Percentiles rank a stretch among this genome's conserved stretches.
phyloP scores from a whole-genome alignment of 805 yeast genomes.

The Wickerhamiella kazuoi region DNA sequence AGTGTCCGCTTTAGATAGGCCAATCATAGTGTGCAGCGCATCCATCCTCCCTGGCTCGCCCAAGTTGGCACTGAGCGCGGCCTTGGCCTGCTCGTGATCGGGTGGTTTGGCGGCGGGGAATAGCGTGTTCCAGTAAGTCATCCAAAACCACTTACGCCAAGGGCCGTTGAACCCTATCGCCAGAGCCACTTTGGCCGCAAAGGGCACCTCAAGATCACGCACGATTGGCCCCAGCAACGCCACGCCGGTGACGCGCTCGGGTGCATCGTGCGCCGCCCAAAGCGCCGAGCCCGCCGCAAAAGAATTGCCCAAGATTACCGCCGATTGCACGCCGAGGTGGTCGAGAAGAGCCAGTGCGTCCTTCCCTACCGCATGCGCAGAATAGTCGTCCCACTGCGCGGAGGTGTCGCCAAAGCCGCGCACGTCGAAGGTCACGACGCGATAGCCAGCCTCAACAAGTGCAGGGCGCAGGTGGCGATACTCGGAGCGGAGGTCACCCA shows the following conservation, averaged over 20 bases:
- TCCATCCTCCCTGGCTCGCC: background rate
- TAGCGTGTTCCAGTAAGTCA: background rate
- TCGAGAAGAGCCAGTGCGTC: background rate
- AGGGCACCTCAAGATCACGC: background rate
- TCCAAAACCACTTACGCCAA: background rate
- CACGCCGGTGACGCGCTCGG: background rate
- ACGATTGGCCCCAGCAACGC: background rate
- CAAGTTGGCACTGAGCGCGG: background rate
- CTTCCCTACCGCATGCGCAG: background rate
- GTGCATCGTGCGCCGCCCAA: background rate
- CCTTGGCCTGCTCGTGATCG: background rate
- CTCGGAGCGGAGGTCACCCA: background rate
- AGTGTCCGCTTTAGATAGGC: background rate
- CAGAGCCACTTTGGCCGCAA: background rate
- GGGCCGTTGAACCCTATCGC: background rate
- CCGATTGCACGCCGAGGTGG: background rate
- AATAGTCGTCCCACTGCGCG: background rate
- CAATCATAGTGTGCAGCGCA: background rate
- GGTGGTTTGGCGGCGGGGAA: background rate
- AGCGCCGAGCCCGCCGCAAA: background rate
- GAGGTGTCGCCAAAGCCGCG: conserved; percentile 1
- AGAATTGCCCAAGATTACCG: background rate
- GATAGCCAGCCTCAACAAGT: conserved; percentile 9
- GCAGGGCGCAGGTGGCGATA: background rate
- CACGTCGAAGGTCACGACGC: conserved; percentile 1